phyloP scores from a whole-genome alignment of 345 rosid genomes.

The Pistacia atlantica region DNA sequence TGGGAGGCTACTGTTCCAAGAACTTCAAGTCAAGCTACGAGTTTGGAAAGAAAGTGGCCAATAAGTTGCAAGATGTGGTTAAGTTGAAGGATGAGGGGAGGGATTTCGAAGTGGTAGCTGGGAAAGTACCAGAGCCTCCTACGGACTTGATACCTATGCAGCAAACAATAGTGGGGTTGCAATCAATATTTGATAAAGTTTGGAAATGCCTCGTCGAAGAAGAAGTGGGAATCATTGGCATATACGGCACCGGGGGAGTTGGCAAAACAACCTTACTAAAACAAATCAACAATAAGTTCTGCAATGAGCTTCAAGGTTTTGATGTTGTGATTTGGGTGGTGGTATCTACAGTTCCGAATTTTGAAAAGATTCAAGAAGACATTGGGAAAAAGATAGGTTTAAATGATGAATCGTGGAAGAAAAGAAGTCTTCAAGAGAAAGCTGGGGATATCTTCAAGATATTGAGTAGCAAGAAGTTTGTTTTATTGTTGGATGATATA shows the following conservation, averaged over 20 bases:
- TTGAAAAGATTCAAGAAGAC: neutral
- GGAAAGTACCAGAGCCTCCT: too few species aligned
- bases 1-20: neutral
- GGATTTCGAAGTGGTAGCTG: neutral
- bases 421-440: neutral
- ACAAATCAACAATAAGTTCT: neutral
- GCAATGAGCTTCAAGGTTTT: neutral
- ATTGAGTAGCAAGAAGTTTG: neutral
- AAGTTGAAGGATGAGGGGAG: neutral
- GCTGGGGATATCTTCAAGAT: neutral
- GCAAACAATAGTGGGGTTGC: neutral
- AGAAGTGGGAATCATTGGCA: neutral
- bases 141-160: neutral
- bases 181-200: neutral
- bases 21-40: neutral
- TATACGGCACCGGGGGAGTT: neutral
- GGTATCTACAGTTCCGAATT: neutral
- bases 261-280: neutral
- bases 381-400: neutral
- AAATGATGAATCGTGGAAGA: neutral
- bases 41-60: neutral
- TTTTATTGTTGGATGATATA: neutral
- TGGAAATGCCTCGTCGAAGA: neutral
- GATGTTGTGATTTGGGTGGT: neutral
- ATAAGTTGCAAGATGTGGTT: neutral